Conservation (phyloP, 495 filamentous ascomycete genomes). For the Lichenothelia convexa region DNA sequence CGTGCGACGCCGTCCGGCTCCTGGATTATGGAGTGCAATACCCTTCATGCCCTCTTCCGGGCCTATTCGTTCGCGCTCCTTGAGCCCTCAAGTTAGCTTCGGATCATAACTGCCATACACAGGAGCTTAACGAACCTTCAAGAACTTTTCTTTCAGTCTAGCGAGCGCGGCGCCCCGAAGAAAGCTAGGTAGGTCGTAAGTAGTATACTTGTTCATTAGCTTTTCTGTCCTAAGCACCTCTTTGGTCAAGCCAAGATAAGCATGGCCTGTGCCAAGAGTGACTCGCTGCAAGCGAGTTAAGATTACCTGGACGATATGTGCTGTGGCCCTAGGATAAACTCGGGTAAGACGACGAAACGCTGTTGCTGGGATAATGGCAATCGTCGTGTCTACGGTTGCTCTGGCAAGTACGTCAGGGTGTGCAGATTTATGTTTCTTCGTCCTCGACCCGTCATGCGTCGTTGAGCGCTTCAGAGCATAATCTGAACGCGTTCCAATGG, state of each 20-base stretch:
- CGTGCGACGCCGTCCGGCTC: conserved; percentile 40
- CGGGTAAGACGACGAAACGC: conserved; percentile 87
- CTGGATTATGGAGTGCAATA: conserved; percentile 84
- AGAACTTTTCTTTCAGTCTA: conserved; percentile 84
- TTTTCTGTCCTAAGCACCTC: conserved; percentile 85
- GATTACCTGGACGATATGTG: conserved; percentile 95
- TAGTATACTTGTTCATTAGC: conserved; percentile 80
- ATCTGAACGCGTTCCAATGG: conserved; percentile 5
- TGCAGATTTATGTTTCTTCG: conserved; percentile 49
- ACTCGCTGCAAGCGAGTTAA: conserved; percentile 85
- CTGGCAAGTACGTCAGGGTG: conserved; percentile 94
- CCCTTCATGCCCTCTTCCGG: conserved; percentile 78
- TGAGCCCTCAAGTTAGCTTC: not conserved
- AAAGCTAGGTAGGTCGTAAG: conserved; percentile 79
- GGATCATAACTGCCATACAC: not conserved
- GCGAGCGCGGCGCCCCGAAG: conserved; percentile 70
- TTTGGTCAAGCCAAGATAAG: conserved; percentile 76
- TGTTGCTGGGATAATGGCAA: conserved; percentile 92
- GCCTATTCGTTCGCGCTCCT: conserved; percentile 64
- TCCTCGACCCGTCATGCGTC: conserved; percentile 10
- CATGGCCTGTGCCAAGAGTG: conserved; percentile 81
- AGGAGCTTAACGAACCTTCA: conserved; percentile 18
- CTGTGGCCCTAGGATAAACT: conserved; percentile 87
- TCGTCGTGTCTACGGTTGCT: conserved; percentile 93
- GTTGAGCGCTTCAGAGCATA: not conserved